Base-by-base conservation (phyloP, 129 eudicot genomes). In the Silybum marianum region DNA sequence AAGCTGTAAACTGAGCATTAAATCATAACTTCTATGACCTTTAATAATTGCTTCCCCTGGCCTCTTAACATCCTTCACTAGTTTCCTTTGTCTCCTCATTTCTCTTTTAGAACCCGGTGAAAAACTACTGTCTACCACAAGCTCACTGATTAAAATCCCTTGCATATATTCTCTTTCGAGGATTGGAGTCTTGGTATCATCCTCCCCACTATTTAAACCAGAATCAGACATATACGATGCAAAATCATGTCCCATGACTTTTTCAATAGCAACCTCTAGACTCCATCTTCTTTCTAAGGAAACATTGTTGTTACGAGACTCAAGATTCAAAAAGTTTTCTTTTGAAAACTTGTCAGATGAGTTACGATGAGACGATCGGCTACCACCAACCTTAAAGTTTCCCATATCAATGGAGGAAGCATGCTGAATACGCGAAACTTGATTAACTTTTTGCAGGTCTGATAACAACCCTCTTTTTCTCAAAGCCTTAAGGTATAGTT, bases 161-260 rank as follows among this genome's bases (percentile, higher is more conserved):
- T 95, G 99, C 99, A 95, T 95, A 69, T 95, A 95, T 73, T 95
- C 99, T 81, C 99, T 81, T 83, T 95, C 99, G 28, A 92, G 84
- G 19, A 95, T 93, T 69, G 98, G 92, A 78, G 88, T 77, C 69
- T 83, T 83, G 21, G 36, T 68, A 13, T 77, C 88, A 76, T 83
- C 85, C 83, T 88, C 93, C 30, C 72, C 86, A 25, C 82, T 80
- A 77, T 82, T 88, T 14, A 84, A 22, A 70, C 81, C 54, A 68
- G 84, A 46, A 13, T 91, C 97, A 40, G 95, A 82, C 74, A 83
- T 72, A 58, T 91, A 82, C 6, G 80, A 77, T 23, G 91, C 87
- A 76, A 86, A 51, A 75, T 79, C 89, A 80, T 87, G 80, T 71
- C 99, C 99, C 72, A 95, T 84, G 14, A 87, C 85, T 32, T 95